These are phyloP conservation scores for Dendrobium officinale DNA, from an alignment of 106 monocot species.

Conservation along the genomic window DNA sequence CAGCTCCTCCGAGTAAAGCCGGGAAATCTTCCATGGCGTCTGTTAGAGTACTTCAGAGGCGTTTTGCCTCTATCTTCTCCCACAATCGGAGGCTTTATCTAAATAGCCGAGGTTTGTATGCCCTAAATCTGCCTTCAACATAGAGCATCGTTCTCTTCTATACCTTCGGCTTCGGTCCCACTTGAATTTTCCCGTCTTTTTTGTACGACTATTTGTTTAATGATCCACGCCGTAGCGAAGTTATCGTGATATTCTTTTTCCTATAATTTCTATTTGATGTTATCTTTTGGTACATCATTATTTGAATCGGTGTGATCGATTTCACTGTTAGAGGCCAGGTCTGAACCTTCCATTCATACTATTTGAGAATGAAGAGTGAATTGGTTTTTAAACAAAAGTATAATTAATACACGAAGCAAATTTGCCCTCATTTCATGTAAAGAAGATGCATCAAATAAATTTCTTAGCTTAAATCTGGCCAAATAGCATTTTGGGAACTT, in stretches of 20 bases:
- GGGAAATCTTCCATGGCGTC: neutral
- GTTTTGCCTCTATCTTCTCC: neutral
- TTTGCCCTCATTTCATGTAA: neutral
- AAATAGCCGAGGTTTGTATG: neutral
- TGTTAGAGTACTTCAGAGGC: neutral
- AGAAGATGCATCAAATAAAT: neutral
- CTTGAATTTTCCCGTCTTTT: neutral
- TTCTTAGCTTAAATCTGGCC: too few relatives aligned
- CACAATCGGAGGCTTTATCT: slow-evolving; percentile 1
- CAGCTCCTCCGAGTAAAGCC: too few relatives aligned
- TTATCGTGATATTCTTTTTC: neutral
- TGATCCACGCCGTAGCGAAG: neutral
- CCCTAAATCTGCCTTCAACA: neutral
- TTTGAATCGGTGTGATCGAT: neutral
- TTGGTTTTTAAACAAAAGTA: too few relatives aligned
- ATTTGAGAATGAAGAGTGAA: too few relatives aligned
- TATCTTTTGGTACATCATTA: neutral
- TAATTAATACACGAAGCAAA: neutral
- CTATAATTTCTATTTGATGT: neutral
- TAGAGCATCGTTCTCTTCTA: neutral
- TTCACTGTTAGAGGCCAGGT: neutral
- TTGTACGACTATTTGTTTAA: neutral
- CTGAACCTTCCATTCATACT: neutral
- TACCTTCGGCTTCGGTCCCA: neutral
- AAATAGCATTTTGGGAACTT: too few relatives aligned